Evolutionary conservation across 2,329 filamentous ascomycete species (phyloP).

Genomic region (Cladosporium phlei): DNA sequence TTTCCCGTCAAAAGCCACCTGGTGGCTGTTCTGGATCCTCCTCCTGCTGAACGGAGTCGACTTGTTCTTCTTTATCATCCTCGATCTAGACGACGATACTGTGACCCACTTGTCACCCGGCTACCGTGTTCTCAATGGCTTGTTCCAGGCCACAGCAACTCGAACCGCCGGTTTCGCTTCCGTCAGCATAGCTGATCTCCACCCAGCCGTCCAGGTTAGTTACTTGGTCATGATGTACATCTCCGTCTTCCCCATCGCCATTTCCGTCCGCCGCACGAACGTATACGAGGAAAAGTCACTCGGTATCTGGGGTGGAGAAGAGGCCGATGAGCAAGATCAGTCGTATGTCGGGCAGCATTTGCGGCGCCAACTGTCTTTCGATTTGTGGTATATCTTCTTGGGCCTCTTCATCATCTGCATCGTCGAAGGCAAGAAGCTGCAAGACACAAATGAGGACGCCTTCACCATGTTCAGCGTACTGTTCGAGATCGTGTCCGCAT

Average conservation of each 20-base stretch:
- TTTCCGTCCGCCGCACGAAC: constrained; percentile 88
- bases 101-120: constrained; percentile 66
- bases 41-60: constrained; percentile 78
- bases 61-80: constrained; percentile 82
- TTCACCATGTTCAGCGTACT: constrained; percentile 54
- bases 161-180: constrained; percentile 86
- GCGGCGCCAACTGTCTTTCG: constrained; percentile 88
- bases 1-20: constrained; percentile 84
- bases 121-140: constrained; percentile 73
- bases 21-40: constrained; percentile 91
- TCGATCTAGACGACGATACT: constrained; percentile 72
- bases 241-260: constrained; percentile 92
- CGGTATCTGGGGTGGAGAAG: constrained; percentile 61
- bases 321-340: constrained; percentile 54
- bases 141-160: constrained; percentile 86
- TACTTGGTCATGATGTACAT: constrained; percentile 99
- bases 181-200: constrained; percentile 70
- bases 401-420: constrained; percentile 92
- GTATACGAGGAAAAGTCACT: constrained; percentile 91
- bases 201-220: constrained; percentile 87
- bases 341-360: constrained; percentile 90
- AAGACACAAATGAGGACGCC: constrained; percentile 52
- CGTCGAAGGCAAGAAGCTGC: constrained; percentile 69
- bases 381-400: constrained; percentile 93
- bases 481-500: constrained; percentile 85